Percentiles rank a stretch among this genome's conserved stretches.
These are phyloP conservation scores for Blastocystis sp. DNA, from an alignment of 352 stramenopile species.

Conservation along the genomic window DNA sequence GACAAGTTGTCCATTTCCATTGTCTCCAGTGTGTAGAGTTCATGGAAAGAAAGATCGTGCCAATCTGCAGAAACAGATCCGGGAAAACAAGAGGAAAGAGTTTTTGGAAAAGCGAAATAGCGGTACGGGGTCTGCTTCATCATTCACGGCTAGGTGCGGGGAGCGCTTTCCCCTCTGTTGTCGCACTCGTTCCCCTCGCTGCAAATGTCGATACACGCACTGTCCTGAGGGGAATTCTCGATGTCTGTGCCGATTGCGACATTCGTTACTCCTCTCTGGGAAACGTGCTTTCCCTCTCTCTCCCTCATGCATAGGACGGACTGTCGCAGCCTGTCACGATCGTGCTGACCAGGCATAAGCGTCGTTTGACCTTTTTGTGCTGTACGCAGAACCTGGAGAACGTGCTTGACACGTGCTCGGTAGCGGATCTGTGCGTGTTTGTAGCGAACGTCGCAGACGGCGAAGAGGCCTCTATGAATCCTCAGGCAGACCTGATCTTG, in stretches of 20 bases:
- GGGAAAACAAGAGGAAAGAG: slow-evolving; percentile 66
- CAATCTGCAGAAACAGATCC: slow-evolving; percentile 68
- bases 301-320: slow-evolving; percentile 69
- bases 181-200: slow-evolving; percentile 43
- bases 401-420: slow-evolving; percentile 72
- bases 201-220: slow-evolving; percentile 14
- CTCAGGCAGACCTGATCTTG: slow-evolving; percentile 78
- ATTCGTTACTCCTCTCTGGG: slow-evolving; percentile 32
- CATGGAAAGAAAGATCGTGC: slow-evolving; percentile 68
- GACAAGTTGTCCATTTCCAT: slow-evolving; percentile 13
- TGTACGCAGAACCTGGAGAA: slow-evolving; percentile 68
- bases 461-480: slow-evolving; percentile 75
- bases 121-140: slow-evolving; percentile 68
- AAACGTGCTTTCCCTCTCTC: slow-evolving; percentile 68
- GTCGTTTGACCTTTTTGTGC: slow-evolving; percentile 67
- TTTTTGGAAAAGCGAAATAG: slow-evolving; percentile 66
- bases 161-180: not conserved
- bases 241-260: slow-evolving; percentile 13
- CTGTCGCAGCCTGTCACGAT: slow-evolving; percentile 62
- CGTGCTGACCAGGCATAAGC: slow-evolving; percentile 57
- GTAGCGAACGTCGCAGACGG: slow-evolving; percentile 74
- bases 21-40: slow-evolving; percentile 41
- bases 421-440: slow-evolving; percentile 76
- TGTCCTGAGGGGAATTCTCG: not conserved
- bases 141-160: not conserved